Evolutionary conservation across 306 rosid genomes (phyloP).

Genomic region (Sindora glabra): DNA sequence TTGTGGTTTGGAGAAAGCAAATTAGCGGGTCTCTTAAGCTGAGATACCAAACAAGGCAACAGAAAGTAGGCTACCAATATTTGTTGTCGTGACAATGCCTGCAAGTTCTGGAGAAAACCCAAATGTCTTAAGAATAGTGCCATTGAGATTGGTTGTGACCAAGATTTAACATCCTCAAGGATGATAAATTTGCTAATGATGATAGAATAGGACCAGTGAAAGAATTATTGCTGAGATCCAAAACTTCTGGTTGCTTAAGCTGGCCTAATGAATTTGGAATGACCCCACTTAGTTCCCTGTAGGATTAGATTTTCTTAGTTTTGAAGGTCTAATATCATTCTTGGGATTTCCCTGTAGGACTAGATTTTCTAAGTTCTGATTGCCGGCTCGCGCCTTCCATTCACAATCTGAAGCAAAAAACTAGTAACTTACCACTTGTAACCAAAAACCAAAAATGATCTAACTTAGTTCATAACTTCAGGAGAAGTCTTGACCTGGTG

Average conservation of each 20-base stretch:
- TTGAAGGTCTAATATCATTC: too few relatives aligned
- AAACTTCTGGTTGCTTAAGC: neutral
- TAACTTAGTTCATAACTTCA: neutral
- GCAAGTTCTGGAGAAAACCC: conserved; percentile 3
- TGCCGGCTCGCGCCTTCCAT: conserved; percentile 99
- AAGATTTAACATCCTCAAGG: conserved; percentile 8
- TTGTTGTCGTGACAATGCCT: too few relatives aligned
- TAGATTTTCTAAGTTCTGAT: conserved; percentile 16
- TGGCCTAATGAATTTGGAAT: conserved; percentile 16
- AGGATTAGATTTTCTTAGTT: too few relatives aligned
- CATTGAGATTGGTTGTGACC: conserved; percentile 8
- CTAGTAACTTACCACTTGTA: neutral
- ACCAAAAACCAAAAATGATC: too few relatives aligned
- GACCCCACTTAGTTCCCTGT: conserved; percentile 1
- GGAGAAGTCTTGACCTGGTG: conserved; percentile 60
- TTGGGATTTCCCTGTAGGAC: neutral
- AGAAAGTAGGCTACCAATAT: too few relatives aligned
- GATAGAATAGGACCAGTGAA: conserved; percentile 7
- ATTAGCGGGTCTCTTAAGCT: too few relatives aligned
- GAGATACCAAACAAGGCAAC: too few relatives aligned
- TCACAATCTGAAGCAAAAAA: conserved; percentile 68
- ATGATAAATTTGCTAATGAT: conserved; percentile 18
- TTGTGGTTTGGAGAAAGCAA: too few relatives aligned
- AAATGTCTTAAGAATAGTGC: conserved; percentile 9
- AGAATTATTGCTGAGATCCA: conserved; percentile 4